Evolutionary conservation across 345 rosid genomes (phyloP).

Genomic region (Salix purpurea): DNA sequence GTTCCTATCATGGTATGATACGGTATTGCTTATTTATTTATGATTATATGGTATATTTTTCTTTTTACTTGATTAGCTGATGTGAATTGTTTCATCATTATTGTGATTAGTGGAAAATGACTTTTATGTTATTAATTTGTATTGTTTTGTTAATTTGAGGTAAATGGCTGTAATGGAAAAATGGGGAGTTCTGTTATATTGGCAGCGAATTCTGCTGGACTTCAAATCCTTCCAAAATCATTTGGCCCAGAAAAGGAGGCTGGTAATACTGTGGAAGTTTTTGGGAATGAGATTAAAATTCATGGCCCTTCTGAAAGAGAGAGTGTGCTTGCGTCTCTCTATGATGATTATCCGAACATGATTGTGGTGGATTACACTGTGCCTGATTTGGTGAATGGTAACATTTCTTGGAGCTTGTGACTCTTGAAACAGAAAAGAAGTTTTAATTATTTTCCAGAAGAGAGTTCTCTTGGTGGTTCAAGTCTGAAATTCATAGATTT

Average conservation of each 20-base stretch:
- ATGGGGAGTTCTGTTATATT: conserved; percentile 89
- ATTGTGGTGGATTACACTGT: conserved; percentile 82
- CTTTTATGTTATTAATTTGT: not conserved
- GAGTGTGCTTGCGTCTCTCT: conserved; percentile 53
- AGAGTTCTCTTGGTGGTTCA: not conserved
- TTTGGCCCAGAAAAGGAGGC: conserved; percentile 68
- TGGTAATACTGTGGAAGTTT: conserved; percentile 56
- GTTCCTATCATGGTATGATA: conserved; percentile 15
- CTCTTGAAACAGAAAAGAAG: not conserved
- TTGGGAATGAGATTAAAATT: conserved; percentile 64
- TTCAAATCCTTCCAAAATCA: conserved; percentile 64
- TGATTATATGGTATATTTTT: not conserved
- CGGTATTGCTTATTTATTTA: not conserved
- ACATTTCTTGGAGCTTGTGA: not conserved
- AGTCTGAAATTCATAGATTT: not conserved
- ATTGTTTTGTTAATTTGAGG: conserved; percentile 37
- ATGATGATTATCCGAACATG: conserved; percentile 59
- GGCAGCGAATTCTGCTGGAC: conserved; percentile 86
- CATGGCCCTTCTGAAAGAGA: conserved; percentile 75
- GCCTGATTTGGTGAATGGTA: conserved; percentile 87
- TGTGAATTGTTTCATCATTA: not conserved
- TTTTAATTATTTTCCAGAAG: not conserved
- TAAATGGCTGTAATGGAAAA: conserved; percentile 77
- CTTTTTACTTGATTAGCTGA: not conserved
- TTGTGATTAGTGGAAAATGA: not conserved